phyloP scores from a whole-genome alignment of 768 basidiomycete genomes.

The Hebeloma cylindrosporum region DNA sequence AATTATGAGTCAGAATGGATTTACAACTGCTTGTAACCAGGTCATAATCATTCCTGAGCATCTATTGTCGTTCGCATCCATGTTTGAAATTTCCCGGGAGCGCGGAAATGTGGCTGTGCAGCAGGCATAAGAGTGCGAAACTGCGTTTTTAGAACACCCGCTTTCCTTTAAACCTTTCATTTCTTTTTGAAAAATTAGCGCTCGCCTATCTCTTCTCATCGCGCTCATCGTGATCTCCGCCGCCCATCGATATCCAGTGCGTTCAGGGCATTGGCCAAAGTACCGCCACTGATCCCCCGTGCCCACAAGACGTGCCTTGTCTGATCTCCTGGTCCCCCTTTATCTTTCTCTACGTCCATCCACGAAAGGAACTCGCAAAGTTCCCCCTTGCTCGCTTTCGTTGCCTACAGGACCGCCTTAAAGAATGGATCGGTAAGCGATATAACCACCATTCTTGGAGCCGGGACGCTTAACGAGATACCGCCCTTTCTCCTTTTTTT shows the following conservation, averaged over 20 bases:
- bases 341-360: neutral
- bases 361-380: neutral
- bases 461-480: neutral
- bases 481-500: neutral
- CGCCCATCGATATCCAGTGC: conserved; percentile 20
- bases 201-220: conserved; percentile 8
- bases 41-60: conserved; percentile 14
- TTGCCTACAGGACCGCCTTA: neutral
- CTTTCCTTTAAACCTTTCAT: conserved; percentile 15
- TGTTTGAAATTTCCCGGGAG: conserved; percentile 20
- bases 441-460: neutral
- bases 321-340: conserved; percentile 7
- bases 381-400: conserved; percentile 2
- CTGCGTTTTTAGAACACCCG: conserved; percentile 13
- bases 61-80: conserved; percentile 20
- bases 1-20: neutral
- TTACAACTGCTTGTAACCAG: conserved; percentile 15
- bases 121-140: conserved; percentile 10
- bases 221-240: conserved; percentile 23
- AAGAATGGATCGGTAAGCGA: conserved; percentile 46
- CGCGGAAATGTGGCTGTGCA: conserved; percentile 26
- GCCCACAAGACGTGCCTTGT: conserved; percentile 14
- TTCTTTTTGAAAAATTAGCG: conserved; percentile 14
- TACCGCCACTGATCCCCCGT: conserved; percentile 16
- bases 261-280: conserved; percentile 13